These are phyloP conservation scores for Epichloe sibirici DNA, from an alignment of 2,329 filamentous ascomycete genomes.

Conservation along the genomic window DNA sequence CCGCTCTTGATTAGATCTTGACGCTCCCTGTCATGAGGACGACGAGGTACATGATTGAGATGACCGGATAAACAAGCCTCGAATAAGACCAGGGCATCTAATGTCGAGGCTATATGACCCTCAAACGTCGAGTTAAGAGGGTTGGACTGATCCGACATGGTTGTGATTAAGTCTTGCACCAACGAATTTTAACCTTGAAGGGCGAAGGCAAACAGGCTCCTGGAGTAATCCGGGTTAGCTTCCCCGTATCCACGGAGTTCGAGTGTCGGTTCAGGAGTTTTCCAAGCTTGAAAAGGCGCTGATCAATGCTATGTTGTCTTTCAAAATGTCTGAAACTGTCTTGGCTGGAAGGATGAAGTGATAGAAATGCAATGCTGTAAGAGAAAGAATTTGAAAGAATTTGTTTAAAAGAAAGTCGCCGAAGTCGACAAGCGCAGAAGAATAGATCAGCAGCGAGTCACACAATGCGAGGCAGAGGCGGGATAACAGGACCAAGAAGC, in stretches of 20 bases:
- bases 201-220: neutral
- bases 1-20: conserved; percentile 68
- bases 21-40: conserved; percentile 78
- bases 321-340: neutral
- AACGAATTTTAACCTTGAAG: neutral
- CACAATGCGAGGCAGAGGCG: neutral
- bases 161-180: neutral
- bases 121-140: conserved; percentile 50
- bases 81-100: conserved; percentile 69
- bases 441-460: neutral
- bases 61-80: conserved; percentile 63
- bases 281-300: neutral
- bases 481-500: neutral
- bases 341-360: neutral
- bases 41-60: conserved; percentile 63
- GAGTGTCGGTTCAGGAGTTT: neutral
- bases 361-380: neutral
- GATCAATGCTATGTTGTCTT: neutral
- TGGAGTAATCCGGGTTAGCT: neutral
- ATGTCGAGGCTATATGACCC: conserved; percentile 56
- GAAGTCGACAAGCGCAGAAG: neutral
- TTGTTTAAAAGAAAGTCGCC: neutral
- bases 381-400: no score
- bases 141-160: conserved; percentile 6
- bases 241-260: neutral